Conservation (phyloP, 805 yeast genomes). For the Yueomyces sinensis region DNA sequence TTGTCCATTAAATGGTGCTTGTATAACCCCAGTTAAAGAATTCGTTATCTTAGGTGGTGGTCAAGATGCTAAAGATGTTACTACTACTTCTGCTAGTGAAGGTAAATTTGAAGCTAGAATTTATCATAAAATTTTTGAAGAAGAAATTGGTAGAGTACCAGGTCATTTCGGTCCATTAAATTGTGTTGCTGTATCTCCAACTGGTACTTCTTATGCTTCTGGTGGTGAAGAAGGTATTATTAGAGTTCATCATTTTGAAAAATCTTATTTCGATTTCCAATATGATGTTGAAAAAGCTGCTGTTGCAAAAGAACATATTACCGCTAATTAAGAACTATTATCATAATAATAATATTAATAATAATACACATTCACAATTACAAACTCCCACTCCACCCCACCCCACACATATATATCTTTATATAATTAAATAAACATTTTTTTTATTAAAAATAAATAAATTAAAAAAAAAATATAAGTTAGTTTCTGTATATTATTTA, state of each 20-base stretch:
- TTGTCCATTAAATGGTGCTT: constrained; percentile 90
- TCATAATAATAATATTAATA: too few relatives aligned
- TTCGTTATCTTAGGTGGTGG: constrained; percentile 96
- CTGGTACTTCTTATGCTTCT: constrained; percentile 84
- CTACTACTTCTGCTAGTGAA: constrained; percentile 86
- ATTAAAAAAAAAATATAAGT: too few relatives aligned
- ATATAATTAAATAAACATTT: too few relatives aligned
- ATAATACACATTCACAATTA: too few relatives aligned
- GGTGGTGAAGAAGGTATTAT: constrained; percentile 99
- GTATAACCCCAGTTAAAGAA: constrained; percentile 86
- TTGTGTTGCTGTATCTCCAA: constrained; percentile 86
- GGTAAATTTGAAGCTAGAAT: constrained; percentile 97
- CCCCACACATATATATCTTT: too few relatives aligned
- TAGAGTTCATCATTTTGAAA: constrained; percentile 87
- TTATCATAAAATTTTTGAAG: constrained; percentile 88
- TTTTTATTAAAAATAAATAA: too few relatives aligned
- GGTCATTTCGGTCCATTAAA: constrained; percentile 99
- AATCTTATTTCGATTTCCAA: constrained; percentile 82
- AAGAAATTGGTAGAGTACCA: constrained; percentile 91
- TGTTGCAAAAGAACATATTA: constrained; percentile 29
- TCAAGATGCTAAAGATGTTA: constrained; percentile 97
- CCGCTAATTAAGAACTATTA: background rate
- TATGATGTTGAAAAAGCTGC: constrained; percentile 85
- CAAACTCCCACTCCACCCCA: too few relatives aligned
- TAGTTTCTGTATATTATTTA: too few relatives aligned